Percentiles rank a stretch among this genome's conserved stretches.
These are phyloP conservation scores for Hansfordia pulvinata DNA, from an alignment of 2,329 filamentous ascomycete species.

Conservation along the genomic window DNA sequence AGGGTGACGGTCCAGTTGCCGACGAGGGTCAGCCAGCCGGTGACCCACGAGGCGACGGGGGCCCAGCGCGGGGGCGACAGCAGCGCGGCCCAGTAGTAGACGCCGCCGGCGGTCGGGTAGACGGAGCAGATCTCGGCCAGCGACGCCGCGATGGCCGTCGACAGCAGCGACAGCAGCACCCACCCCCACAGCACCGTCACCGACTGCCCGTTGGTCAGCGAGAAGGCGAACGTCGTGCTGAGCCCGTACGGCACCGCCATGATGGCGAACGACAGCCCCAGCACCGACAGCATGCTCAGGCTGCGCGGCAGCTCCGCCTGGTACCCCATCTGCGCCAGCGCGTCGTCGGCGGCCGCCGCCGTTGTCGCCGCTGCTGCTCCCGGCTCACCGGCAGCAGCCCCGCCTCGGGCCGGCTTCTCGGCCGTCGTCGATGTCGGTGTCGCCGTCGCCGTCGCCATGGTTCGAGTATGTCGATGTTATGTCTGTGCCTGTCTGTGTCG, in stretches of 20 bases:
- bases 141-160: slow-evolving; percentile 48
- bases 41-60: slow-evolving; percentile 54
- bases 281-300: slow-evolving; percentile 52
- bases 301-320: slow-evolving; percentile 51
- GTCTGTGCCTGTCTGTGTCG: too few species aligned
- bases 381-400: too few species aligned
- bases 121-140: slow-evolving; percentile 58
- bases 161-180: slow-evolving; percentile 51
- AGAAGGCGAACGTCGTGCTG: slow-evolving; percentile 55
- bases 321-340: slow-evolving; percentile 54
- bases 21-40: slow-evolving; percentile 58
- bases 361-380: too few species aligned
- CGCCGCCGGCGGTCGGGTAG: slow-evolving; percentile 53
- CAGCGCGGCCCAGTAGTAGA: slow-evolving; percentile 62
- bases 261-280: slow-evolving; percentile 58
- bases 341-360: slow-evolving; percentile 43
- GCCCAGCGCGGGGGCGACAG: slow-evolving; percentile 51
- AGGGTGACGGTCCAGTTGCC: slow-evolving; percentile 57
- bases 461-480: too few species aligned
- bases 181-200: slow-evolving; percentile 61
- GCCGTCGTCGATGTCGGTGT: too few species aligned
- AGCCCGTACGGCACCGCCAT: slow-evolving; percentile 61
- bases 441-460: too few species aligned
- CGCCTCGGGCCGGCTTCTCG: too few species aligned
- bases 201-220: slow-evolving; percentile 52